Percentiles rank a stretch among this genome's conserved stretches.
Conservation (phyloP, 169 alveolate species). For the Plasmodium cynomolgi region DNA sequence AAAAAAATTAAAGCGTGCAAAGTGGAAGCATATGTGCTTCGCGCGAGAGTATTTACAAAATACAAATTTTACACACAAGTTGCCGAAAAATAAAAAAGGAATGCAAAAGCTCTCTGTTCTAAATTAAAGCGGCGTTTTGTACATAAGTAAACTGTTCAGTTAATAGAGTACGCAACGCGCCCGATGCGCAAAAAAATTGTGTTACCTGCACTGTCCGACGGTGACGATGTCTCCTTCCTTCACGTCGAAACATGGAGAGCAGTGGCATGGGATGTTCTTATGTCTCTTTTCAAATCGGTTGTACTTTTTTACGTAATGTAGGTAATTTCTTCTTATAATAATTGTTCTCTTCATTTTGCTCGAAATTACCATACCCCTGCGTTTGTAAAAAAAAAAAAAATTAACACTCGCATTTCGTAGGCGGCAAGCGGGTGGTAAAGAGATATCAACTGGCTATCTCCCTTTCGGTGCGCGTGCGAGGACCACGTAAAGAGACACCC, state of each 20-base stretch:
- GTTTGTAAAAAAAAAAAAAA: slow-evolving; percentile 5
- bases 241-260: slow-evolving; percentile 98
- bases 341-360: slow-evolving; percentile 99
- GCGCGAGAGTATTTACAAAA: background rate
- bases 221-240: slow-evolving; percentile 99
- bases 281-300: slow-evolving; percentile 99
- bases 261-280: slow-evolving; percentile 97
- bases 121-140: background rate
- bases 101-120: background rate
- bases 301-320: slow-evolving; percentile 98
- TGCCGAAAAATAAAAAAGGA: background rate
- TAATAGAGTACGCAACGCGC: background rate
- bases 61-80: background rate
- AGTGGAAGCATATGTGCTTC: background rate
- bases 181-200: background rate
- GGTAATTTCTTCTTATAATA: slow-evolving; percentile 98
- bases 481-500: background rate
- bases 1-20: slow-evolving; percentile 62
- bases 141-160: background rate
- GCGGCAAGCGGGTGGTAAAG: background rate
- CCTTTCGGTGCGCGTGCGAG: background rate
- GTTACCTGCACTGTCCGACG: slow-evolving; percentile 98
- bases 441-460: background rate
- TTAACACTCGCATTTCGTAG: background rate
- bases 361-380: slow-evolving; percentile 98